A percentile compares a stretch with the other conserved stretches of the same genome.
phyloP scores from a whole-genome alignment of 192 early-diverging fungal species.

The Coemansia sp. region DNA sequence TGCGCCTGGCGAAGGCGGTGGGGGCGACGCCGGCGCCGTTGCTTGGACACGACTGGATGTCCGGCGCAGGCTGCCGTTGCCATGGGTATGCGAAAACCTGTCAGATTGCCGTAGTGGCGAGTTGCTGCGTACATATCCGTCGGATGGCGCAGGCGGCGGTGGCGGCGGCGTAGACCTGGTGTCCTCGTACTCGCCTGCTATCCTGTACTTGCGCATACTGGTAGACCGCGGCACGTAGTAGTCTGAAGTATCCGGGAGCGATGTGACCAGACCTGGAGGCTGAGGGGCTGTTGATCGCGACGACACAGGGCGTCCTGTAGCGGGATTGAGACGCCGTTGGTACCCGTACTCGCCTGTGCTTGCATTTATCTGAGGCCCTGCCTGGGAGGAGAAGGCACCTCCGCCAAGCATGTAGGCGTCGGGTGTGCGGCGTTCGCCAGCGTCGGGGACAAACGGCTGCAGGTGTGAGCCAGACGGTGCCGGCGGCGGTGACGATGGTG shows the following conservation, averaged over 20 bases:
- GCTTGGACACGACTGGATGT: slow-evolving; percentile 11
- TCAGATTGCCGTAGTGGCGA: slow-evolving; percentile 2
- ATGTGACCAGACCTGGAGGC: slow-evolving; percentile 13
- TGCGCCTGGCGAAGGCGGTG: background rate
- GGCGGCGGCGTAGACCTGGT: slow-evolving; percentile 4
- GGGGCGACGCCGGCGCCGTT: slow-evolving; percentile 11
- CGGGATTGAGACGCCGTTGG: background rate
- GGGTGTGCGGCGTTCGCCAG: slow-evolving; percentile 35
- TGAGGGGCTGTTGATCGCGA: background rate
- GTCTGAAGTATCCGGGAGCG: slow-evolving; percentile 4
- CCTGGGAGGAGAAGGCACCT: too few relatives aligned
- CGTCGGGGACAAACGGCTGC: slow-evolving; percentile 44
- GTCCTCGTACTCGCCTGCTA: slow-evolving; percentile 22
- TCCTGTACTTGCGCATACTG: slow-evolving; percentile 18
- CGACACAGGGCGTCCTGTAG: background rate
- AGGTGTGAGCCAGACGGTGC: slow-evolving; percentile 17
- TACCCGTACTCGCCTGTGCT: slow-evolving; percentile 24
- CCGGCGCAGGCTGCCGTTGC: background rate
- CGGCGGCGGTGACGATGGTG: slow-evolving; percentile 1
- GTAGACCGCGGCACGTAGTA: slow-evolving; percentile 12
- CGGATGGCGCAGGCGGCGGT: background rate
- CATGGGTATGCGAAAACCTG: background rate
- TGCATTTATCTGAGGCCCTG: background rate
- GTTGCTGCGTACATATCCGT: slow-evolving; percentile 3
- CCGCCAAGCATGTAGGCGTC: slow-evolving; percentile 15